Evolutionary conservation across 495 filamentous ascomycete species (phyloP).

Genomic region (Pseudevernia furfuracea): DNA sequence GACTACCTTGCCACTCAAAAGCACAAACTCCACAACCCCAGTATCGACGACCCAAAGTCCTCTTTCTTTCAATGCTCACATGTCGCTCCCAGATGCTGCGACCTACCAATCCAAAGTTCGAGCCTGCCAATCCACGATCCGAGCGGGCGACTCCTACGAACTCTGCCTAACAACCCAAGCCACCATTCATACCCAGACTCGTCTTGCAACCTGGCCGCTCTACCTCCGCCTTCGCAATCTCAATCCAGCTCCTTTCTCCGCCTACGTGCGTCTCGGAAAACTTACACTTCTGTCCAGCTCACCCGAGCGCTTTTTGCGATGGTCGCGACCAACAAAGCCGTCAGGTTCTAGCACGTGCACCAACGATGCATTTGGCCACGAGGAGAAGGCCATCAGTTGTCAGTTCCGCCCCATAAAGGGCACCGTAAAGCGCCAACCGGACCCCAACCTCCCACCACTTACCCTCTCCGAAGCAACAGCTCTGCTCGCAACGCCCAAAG

Average conservation of each 20-base stretch:
- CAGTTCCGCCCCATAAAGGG: constrained; percentile 89
- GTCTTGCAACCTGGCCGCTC: constrained; percentile 29
- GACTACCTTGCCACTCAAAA: constrained; percentile 15
- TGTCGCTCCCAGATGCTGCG: constrained; percentile 42
- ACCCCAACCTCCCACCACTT: constrained; percentile 29
- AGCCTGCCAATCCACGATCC: constrained; percentile 63
- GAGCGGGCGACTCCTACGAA: constrained; percentile 83
- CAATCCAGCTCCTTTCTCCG: constrained; percentile 83
- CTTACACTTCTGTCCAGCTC: constrained; percentile 72
- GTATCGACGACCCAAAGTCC: background rate
- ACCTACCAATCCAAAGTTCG: constrained; percentile 58
- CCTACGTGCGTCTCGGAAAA: constrained; percentile 63
- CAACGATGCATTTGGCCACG: background rate
- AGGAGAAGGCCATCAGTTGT: constrained; percentile 30
- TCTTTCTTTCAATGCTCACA: background rate
- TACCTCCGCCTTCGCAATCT: constrained; percentile 48
- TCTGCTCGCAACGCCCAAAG: constrained; percentile 72
- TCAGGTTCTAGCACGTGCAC: background rate
- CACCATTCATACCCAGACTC: constrained; percentile 33
- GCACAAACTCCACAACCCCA: too few species aligned
- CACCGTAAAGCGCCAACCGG: constrained; percentile 63
- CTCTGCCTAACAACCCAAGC: constrained; percentile 80
- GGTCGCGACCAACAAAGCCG: constrained; percentile 39
- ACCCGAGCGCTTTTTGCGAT: constrained; percentile 86
- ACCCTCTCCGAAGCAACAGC: constrained; percentile 60